Conservation (phyloP, 208 protist species). For the Kentomonas sorsogonicus region DNA sequence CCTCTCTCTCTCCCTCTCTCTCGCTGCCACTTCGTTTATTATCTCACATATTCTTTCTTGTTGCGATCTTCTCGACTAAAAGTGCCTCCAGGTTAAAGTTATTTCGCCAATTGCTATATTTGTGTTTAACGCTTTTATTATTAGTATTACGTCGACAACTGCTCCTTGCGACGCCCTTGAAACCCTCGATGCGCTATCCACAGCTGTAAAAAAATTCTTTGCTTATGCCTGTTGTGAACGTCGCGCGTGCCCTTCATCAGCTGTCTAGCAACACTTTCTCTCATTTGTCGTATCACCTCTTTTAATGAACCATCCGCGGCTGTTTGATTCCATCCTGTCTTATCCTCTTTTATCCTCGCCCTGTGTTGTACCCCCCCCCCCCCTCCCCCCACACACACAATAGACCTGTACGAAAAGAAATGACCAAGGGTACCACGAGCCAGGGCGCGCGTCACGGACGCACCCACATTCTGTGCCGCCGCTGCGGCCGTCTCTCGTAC, state of each 20-base stretch:
- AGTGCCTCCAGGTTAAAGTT: too few species aligned
- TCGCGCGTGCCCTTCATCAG: too few species aligned
- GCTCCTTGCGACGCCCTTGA: too few species aligned
- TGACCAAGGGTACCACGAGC: constrained; percentile 90
- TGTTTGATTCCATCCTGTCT: background rate
- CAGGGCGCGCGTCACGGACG: constrained; percentile 88
- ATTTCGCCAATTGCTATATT: too few species aligned
- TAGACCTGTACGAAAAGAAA: constrained; percentile 14
- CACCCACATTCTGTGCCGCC: constrained; percentile 97
- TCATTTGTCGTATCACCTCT: too few species aligned
- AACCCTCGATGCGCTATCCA: too few species aligned
- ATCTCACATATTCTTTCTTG: background rate
- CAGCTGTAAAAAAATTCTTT: too few species aligned
- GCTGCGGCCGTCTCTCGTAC: constrained; percentile 96
- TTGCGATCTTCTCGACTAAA: background rate
- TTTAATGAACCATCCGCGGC: too few species aligned
- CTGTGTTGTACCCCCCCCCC: background rate
- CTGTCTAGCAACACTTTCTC: too few species aligned
- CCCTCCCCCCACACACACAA: background rate
- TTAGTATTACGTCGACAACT: too few species aligned
- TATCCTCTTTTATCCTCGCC: background rate
- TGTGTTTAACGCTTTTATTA: too few species aligned
- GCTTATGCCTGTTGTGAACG: too few species aligned
- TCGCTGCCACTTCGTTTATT: constrained; percentile 1
- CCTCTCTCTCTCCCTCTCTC: constrained; percentile 7